Conservation (phyloP, 1,139 yeast species). For the Diutina sp. region DNA sequence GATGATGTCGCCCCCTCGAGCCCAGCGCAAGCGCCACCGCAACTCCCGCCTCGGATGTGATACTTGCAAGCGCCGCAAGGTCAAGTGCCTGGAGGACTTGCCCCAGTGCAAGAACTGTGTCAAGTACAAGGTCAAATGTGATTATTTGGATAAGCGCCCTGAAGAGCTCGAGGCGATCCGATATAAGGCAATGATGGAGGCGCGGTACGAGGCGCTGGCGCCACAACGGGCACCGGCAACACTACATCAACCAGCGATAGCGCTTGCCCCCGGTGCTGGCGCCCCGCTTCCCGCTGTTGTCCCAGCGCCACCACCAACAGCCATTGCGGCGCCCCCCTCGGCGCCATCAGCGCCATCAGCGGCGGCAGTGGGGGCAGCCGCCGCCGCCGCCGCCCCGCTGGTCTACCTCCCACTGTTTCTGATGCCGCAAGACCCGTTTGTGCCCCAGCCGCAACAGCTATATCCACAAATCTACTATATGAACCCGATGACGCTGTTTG, state of each 20-base stretch:
- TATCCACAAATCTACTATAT: background rate
- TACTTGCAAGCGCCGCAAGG: constrained; percentile 31
- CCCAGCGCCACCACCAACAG: background rate
- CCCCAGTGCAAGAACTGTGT: constrained; percentile 31
- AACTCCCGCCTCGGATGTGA: constrained; percentile 26
- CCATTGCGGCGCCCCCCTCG: background rate
- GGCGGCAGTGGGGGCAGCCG: background rate
- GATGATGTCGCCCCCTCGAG: background rate
- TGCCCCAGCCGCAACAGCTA: background rate
- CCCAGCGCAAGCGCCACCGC: constrained; percentile 7
- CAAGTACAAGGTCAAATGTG: constrained; percentile 29
- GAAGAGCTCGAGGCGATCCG: constrained; percentile 18
- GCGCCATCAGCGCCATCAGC: background rate
- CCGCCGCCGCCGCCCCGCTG: background rate
- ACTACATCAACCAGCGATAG: too few relatives aligned
- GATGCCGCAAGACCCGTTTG: background rate
- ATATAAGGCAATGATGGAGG: background rate
- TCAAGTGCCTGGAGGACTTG: constrained; percentile 30
- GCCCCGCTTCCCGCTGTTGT: background rate
- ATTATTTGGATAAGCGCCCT: constrained; percentile 23
- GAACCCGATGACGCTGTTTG: constrained; percentile 1
- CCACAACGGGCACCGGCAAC: background rate
- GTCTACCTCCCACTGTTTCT: background rate
- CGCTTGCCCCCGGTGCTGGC: background rate
- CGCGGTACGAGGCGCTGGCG: background rate